phyloP scores from a whole-genome alignment of 345 rosid species.

The Corchorus olitorius region DNA sequence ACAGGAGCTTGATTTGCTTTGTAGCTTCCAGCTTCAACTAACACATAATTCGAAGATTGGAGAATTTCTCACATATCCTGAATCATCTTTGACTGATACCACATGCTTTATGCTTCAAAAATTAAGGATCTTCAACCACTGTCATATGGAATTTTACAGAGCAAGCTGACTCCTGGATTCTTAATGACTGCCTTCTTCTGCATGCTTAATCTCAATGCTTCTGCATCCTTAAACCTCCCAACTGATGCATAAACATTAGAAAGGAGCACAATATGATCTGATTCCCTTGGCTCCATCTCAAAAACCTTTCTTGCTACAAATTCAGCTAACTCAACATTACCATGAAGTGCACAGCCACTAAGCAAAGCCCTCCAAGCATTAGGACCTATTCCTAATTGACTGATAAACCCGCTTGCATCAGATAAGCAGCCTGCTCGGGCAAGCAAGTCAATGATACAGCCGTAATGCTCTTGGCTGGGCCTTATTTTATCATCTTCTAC shows the following conservation, averaged over 20 bases:
- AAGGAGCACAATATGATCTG: slow-evolving; percentile 35
- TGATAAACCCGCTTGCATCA: slow-evolving; percentile 32
- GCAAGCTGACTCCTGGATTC: slow-evolving; percentile 39
- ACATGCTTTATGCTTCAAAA: neutral
- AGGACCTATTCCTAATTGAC: slow-evolving; percentile 29
- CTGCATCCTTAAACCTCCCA: slow-evolving; percentile 57
- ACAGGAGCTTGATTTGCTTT: neutral
- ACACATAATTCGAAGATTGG: neutral
- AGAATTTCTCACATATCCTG: neutral
- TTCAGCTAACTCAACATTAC: slow-evolving; percentile 43
- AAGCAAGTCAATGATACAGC: slow-evolving; percentile 45
- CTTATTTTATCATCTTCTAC: slow-evolving; percentile 32
- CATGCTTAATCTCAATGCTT: slow-evolving; percentile 38
- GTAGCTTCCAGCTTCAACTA: neutral
- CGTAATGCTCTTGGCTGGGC: slow-evolving; percentile 41
- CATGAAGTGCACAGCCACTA: slow-evolving; percentile 40
- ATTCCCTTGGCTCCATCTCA: slow-evolving; percentile 28
- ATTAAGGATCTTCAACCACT: slow-evolving; percentile 25
- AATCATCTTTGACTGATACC: neutral
- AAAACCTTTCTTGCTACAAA: slow-evolving; percentile 34
- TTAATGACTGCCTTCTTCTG: slow-evolving; percentile 36
- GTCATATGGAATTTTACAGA: slow-evolving; percentile 25
- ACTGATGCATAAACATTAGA: slow-evolving; percentile 48
- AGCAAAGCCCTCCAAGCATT: slow-evolving; percentile 46
- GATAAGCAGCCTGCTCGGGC: slow-evolving; percentile 44